A percentile compares a stretch with the other conserved stretches of the same genome.
Conservation (phyloP, 805 yeast species). For the Priceomyces haplophilus region DNA sequence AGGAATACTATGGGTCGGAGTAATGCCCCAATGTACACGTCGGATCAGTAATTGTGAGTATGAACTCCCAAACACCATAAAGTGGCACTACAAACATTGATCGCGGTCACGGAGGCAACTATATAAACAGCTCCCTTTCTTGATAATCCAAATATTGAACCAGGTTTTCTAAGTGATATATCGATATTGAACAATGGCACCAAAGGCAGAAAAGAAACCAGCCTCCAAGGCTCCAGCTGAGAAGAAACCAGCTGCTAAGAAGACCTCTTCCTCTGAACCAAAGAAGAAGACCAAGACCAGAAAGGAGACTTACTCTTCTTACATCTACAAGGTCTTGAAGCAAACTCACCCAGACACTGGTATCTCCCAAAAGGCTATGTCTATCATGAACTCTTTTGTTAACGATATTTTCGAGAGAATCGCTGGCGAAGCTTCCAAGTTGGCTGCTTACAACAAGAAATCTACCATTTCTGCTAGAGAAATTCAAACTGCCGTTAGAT, state of each 20-base stretch:
- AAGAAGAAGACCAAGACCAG: constrained; percentile 94
- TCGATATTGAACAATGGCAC: constrained; percentile 50
- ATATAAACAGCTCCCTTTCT: constrained; percentile 7
- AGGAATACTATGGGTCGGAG: constrained; percentile 1
- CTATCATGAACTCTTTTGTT: constrained; percentile 97
- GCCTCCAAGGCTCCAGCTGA: constrained; percentile 98
- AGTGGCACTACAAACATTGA: constrained; percentile 2
- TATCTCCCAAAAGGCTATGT: constrained; percentile 98
- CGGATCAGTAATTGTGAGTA: constrained; percentile 1
- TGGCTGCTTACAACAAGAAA: constrained; percentile 98
- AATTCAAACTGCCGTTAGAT: constrained; percentile 97
- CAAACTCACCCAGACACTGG: constrained; percentile 99
- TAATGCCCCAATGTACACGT: background rate
- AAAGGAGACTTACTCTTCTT: constrained; percentile 97
- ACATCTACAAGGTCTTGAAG: constrained; percentile 96
- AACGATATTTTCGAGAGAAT: constrained; percentile 98
- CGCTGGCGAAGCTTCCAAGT: constrained; percentile 95
- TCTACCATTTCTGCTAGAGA: constrained; percentile 97
- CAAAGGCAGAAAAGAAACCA: constrained; percentile 67
- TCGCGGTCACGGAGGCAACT: constrained; percentile 8
- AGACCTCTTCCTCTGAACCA: constrained; percentile 72
- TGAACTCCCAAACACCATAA: background rate
- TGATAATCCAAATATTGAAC: background rate
- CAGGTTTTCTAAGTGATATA: constrained; percentile 4
- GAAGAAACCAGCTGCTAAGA: constrained; percentile 88